These are phyloP conservation scores for Phlebopus sp. DNA, from an alignment of 1,284 basidiomycete genomes.

Conservation along the genomic window DNA sequence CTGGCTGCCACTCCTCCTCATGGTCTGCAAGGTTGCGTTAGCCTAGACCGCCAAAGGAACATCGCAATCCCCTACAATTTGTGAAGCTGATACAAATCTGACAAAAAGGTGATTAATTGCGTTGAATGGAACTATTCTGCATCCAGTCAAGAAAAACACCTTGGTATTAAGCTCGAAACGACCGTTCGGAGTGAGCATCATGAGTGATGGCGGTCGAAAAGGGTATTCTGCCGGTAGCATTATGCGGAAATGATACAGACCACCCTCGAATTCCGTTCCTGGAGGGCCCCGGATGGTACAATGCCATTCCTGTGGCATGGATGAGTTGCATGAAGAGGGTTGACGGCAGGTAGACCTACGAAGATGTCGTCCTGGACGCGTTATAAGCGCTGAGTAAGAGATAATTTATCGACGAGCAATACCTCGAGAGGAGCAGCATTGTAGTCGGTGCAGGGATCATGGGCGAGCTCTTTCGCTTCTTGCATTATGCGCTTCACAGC, in stretches of 20 bases:
- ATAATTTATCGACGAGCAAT: slow-evolving; percentile 5
- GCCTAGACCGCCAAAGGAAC: slow-evolving; percentile 24
- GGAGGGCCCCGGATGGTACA: slow-evolving; percentile 89
- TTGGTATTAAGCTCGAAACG: slow-evolving; percentile 95
- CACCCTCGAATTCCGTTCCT: slow-evolving; percentile 89
- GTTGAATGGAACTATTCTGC: slow-evolving; percentile 10
- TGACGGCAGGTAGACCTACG: slow-evolving; percentile 40
- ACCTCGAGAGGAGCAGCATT: slow-evolving; percentile 87
- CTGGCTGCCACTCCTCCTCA: slow-evolving; percentile 93
- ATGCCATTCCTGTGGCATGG: slow-evolving; percentile 82
- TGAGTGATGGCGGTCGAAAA: slow-evolving; percentile 90
- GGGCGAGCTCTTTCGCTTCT: slow-evolving; percentile 86
- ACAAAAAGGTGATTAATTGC: slow-evolving; percentile 9
- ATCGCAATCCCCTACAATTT: slow-evolving; percentile 52
- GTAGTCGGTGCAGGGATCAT: slow-evolving; percentile 81
- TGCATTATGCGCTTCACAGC: slow-evolving; percentile 97
- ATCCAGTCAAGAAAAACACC: slow-evolving; percentile 47
- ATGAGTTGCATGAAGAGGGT: slow-evolving; percentile 27
- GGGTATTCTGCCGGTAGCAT: slow-evolving; percentile 91
- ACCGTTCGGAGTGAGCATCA: slow-evolving; percentile 94
- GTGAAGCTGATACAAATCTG: slow-evolving; percentile 95
- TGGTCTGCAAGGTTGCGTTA: slow-evolving; percentile 53
- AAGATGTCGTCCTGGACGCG: slow-evolving; percentile 72
- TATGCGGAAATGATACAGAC: slow-evolving; percentile 90
- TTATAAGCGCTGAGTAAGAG: slow-evolving; percentile 4